Base-by-base conservation (phyloP, 108 stramenopile genomes). In the Epipyxis sp. region DNA sequence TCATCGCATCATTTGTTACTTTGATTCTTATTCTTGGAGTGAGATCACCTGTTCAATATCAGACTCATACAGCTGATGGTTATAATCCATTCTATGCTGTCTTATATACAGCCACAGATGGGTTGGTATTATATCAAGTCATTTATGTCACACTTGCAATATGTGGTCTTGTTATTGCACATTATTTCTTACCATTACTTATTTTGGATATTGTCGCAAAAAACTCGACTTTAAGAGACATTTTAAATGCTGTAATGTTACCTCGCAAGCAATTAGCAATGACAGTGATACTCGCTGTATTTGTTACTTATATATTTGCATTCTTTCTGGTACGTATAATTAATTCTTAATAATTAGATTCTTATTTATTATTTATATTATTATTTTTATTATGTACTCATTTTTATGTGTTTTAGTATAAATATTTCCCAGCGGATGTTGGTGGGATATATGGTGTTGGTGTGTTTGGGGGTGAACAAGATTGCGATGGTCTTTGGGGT, bases 131-230 rank as follows among this genome's bases (percentile, higher is more conserved):
- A 35, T 82, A 82, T 59, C 78, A 67, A 41, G 42, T 77, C 44
- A 2, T 30, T 10, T 80, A 72, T 58, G 42, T 32, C 1, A 6
- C 76, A 16, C 20, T 80, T 59, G 76, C 72, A 10, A 16, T 61
- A 43, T 40, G 44, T 32, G 80, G 29, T 54, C 20, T 25, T 6
- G 40, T 78, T 46, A 41, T 13, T 39, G 78, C n/a, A 68, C 29
- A 77, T 16, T 54, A 40, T 61, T 61, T 37, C 68, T 35, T 79
- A 30, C 78, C 16, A 32, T 27, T 82, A 35, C 74, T 78, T 2
- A 1, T 82, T n/a, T 40, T 82, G 0, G 84, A 85, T 67, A 69
- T 85, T 39, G 59, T 85, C 45, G 57, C 81, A 41, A 85, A 81
- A 59, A 67, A 79, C 58, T 42, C 78, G 2, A 85, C 84, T 29